Evolutionary conservation across 805 yeast genomes (phyloP).

Genomic region (Lipomyces japonicus): DNA sequence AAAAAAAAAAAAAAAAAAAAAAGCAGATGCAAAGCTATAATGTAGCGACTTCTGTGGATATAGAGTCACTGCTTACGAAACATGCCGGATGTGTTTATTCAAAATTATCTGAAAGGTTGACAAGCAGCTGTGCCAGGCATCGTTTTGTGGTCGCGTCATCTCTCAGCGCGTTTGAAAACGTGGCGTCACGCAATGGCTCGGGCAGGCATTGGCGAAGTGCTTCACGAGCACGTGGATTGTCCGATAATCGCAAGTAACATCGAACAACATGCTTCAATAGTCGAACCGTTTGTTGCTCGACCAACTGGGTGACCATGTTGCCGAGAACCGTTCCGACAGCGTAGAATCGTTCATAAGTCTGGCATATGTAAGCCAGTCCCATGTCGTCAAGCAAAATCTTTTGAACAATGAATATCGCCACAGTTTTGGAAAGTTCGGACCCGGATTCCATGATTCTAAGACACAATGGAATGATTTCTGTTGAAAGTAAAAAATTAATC

Average conservation of each 20-base stretch:
- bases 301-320: constrained; percentile 82
- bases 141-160: constrained; percentile 88
- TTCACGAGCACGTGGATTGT: constrained; percentile 84
- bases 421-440: constrained; percentile 89
- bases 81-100: constrained; percentile 13
- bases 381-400: constrained; percentile 87
- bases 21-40: too few species aligned
- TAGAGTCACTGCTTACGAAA: too few species aligned
- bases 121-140: constrained; percentile 76
- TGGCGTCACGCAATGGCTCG: constrained; percentile 79
- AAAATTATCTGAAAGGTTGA: constrained; percentile 51
- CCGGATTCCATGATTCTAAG: constrained; percentile 92
- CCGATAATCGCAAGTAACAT: constrained; percentile 86
- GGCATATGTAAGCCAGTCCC: constrained; percentile 89
- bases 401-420: constrained; percentile 92
- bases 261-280: constrained; percentile 88
- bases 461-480: constrained; percentile 94
- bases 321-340: constrained; percentile 88
- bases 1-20: too few species aligned
- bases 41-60: too few species aligned
- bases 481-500: constrained; percentile 83
- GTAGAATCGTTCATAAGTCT: constrained; percentile 88
- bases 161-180: constrained; percentile 70
- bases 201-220: constrained; percentile 81
- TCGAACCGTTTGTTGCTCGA: constrained; percentile 72